Base-by-base conservation (phyloP, 1,284 basidiomycete species). In the Anthracocystis panici-leucophaei region DNA sequence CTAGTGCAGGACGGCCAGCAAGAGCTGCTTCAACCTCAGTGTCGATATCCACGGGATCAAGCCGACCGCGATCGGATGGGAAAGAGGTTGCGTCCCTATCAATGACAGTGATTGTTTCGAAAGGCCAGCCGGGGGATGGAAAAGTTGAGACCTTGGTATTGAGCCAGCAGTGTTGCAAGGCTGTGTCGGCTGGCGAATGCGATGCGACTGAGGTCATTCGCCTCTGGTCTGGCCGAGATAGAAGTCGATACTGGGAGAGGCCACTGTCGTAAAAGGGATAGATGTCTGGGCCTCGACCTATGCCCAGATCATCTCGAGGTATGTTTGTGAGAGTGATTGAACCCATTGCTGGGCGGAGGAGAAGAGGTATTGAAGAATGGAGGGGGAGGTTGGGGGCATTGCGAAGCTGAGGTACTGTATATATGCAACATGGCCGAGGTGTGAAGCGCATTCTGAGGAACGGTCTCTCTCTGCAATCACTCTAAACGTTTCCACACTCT, bases 281-380 rank as follows among this genome's bases (percentile, higher is more conserved):
- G 42, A 44, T 44, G 20, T 44, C 42, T 44, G 42, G 42, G 42
- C 42, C 42, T 20, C 42, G 20, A n/a, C 42, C 42, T 8, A 44
- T 44, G 42, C 42, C 42, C 16, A 44, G 42, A 44, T 44, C 42
- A 44, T 21, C 20, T 9, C 42, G 42, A 44, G 42, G 42, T 8
- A 44, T 21, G 20, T 44, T 44, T 18, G 42, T 44, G 7, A 44
- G 42, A 9, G 42, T 44, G 42, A 44, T 10, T 1, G 20, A 44
- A 9, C n/a, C 2, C 42, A 44, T 44, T 31, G 29, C 9, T 5
- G 9, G 29, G 29, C 9, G 29, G 29, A 31, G 29, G 29, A 31
- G 29, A 31, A 31, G 29, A n/a, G n/a, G n/a, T n/a, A n/a, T n/a
- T 31, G 29, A 31, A 31, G 5, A 9, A 31, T 31, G 29, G 29